phyloP scores from a whole-genome alignment of 2,329 filamentous ascomycete genomes.

The Falciphora oryzae region DNA sequence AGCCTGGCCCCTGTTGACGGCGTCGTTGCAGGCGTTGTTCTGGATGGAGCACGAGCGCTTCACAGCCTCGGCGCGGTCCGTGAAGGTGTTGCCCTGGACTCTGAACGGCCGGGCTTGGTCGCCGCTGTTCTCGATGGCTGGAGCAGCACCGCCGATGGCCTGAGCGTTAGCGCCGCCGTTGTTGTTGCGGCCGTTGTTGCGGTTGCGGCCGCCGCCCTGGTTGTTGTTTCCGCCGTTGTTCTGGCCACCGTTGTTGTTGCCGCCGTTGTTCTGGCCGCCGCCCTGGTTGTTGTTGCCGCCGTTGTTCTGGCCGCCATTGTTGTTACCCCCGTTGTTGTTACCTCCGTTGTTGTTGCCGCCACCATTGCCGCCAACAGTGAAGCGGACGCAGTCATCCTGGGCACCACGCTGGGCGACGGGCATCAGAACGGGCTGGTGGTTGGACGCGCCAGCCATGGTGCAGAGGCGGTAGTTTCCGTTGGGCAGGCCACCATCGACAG shows the following conservation, averaged over 20 bases:
- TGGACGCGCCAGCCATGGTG: constrained; percentile 56
- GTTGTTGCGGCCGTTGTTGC: constrained; percentile 9
- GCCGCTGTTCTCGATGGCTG: constrained; percentile 42
- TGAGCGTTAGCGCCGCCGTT: constrained; percentile 34
- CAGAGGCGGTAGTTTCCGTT: constrained; percentile 60
- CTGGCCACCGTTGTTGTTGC: constrained; percentile 17
- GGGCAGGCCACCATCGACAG: constrained; percentile 52
- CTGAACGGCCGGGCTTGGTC: constrained; percentile 46
- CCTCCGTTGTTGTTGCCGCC: constrained; percentile 18
- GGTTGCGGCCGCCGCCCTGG: not conserved
- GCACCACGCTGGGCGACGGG: constrained; percentile 61
- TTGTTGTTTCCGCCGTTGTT: constrained; percentile 13
- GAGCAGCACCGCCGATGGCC: constrained; percentile 21
- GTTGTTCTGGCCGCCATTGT: constrained; percentile 18
- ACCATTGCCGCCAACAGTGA: constrained; percentile 39
- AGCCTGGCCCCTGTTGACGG: constrained; percentile 44
- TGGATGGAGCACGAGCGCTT: constrained; percentile 59
- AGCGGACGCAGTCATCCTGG: constrained; percentile 60
- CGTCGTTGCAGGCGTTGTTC: constrained; percentile 54
- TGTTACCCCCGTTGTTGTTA: constrained; percentile 13
- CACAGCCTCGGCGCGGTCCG: constrained; percentile 46
- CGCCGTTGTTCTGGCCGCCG: constrained; percentile 12
- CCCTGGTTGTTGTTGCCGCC: constrained; percentile 16
- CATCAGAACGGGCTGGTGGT: constrained; percentile 63
- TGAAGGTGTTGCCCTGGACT: constrained; percentile 53